These are phyloP conservation scores for Sugiyamaella chiloensis DNA, from an alignment of 805 yeast genomes.

Conservation along the genomic window DNA sequence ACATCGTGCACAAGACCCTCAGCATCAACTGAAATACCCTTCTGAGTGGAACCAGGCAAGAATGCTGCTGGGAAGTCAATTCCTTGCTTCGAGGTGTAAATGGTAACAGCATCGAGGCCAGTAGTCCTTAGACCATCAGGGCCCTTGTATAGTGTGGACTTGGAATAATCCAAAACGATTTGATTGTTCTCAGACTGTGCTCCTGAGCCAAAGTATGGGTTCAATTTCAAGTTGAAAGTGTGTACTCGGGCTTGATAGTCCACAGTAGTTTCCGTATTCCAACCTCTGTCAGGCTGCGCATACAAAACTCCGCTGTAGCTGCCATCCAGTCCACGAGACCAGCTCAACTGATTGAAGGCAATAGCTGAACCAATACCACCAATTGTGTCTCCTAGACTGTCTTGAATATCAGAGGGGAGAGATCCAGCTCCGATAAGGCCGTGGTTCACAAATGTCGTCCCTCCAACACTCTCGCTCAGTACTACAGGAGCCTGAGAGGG, in stretches of 20 bases:
- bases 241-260: slow-evolving; percentile 18
- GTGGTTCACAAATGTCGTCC: slow-evolving; percentile 13
- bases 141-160: slow-evolving; percentile 12
- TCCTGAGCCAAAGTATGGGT: slow-evolving; percentile 15
- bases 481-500: not conserved
- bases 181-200: slow-evolving; percentile 10
- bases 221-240: slow-evolving; percentile 12
- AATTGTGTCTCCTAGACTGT: slow-evolving; percentile 19
- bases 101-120: slow-evolving; percentile 18
- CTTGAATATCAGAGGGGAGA: slow-evolving; percentile 17
- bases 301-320: slow-evolving; percentile 17
- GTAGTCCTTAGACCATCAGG: slow-evolving; percentile 17
- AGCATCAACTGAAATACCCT: slow-evolving; percentile 14
- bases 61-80: slow-evolving; percentile 18
- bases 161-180: slow-evolving; percentile 11
- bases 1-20: slow-evolving; percentile 19
- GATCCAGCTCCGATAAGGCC: slow-evolving; percentile 21
- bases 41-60: slow-evolving; percentile 1
- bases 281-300: slow-evolving; percentile 22
- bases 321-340: slow-evolving; percentile 10
- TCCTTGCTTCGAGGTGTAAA: slow-evolving; percentile 8
- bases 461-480: slow-evolving; percentile 1
- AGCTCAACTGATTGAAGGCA: slow-evolving; percentile 15
- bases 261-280: slow-evolving; percentile 20
- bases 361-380: slow-evolving; percentile 23